phyloP scores from a whole-genome alignment of 257 asterid species.

The Nicotiana otophora region DNA sequence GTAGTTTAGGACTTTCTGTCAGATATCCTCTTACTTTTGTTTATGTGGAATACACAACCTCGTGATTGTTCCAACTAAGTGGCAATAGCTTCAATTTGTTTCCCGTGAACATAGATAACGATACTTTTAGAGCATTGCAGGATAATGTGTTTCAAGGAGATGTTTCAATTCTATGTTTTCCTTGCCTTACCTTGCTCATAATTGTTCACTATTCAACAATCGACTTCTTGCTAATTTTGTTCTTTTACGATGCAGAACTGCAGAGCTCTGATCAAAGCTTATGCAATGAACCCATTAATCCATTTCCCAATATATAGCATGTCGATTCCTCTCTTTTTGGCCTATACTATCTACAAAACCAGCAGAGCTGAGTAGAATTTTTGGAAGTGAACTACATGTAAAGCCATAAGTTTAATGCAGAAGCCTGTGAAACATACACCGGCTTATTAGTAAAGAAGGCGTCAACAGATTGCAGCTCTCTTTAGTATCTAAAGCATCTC shows the following conservation, averaged over 20 bases:
- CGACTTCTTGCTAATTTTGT: conserved; percentile 3
- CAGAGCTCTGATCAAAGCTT: conserved; percentile 63
- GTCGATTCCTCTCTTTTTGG: conserved; percentile 57
- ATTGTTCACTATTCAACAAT: neutral
- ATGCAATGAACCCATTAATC: conserved; percentile 69
- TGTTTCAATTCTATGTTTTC: neutral
- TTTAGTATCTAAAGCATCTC: neutral
- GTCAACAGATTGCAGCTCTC: neutral
- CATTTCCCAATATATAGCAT: conserved; percentile 73
- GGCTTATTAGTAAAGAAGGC: neutral
- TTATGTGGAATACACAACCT: neutral
- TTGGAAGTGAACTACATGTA: conserved; percentile 3
- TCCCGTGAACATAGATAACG: neutral
- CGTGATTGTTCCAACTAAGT: neutral
- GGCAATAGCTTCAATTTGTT: neutral
- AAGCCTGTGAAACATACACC: neutral
- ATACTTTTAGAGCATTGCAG: neutral
- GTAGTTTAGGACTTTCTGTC: neutral
- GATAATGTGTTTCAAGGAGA: neutral
- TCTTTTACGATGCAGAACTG: conserved; percentile 58
- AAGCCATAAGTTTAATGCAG: neutral
- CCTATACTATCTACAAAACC: conserved; percentile 63
- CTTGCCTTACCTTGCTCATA: neutral
- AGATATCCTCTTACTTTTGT: neutral
- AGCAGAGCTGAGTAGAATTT: conserved; percentile 21